A percentile compares a stretch with the other conserved stretches of the same genome.
phyloP scores from a whole-genome alignment of 345 rosid species.

The Gossypium herbaceum region DNA sequence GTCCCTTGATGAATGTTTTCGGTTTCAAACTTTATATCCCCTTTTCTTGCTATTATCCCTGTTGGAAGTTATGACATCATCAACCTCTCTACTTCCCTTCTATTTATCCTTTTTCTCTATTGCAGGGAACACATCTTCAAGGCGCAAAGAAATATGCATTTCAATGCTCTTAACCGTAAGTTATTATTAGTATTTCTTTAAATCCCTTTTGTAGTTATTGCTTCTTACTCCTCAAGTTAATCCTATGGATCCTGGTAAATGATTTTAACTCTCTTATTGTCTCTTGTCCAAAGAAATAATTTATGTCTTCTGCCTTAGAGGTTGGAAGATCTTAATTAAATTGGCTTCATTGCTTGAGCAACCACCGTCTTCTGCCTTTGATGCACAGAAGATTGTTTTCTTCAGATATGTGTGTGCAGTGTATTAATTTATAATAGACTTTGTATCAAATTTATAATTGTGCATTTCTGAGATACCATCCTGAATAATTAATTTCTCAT shows the following conservation, averaged over 20 bases:
- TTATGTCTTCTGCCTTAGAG: not conserved
- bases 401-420: slow-evolving; percentile 4
- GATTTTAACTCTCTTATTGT: not conserved
- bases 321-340: not conserved
- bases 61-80: not conserved
- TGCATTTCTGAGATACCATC: slow-evolving; percentile 1
- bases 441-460: not conserved
- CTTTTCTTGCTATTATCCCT: not conserved
- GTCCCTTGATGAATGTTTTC: not conserved
- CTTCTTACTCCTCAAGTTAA: not conserved
- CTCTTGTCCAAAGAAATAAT: slow-evolving; percentile 1
- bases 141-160: slow-evolving; percentile 82
- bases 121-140: slow-evolving; percentile 82
- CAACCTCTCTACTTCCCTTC: not conserved
- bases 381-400: not conserved
- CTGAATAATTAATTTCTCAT: not conserved
- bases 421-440: not conserved
- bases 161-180: slow-evolving; percentile 79
- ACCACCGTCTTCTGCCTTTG: not conserved
- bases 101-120: slow-evolving; percentile 1
- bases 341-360: not conserved
- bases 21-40: not conserved
- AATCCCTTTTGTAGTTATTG: not conserved
- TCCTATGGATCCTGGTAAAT: not conserved
- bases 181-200: not conserved